Conservation (phyloP, 2,329 filamentous ascomycete species). For the Akanthomyces uredinophilus region DNA sequence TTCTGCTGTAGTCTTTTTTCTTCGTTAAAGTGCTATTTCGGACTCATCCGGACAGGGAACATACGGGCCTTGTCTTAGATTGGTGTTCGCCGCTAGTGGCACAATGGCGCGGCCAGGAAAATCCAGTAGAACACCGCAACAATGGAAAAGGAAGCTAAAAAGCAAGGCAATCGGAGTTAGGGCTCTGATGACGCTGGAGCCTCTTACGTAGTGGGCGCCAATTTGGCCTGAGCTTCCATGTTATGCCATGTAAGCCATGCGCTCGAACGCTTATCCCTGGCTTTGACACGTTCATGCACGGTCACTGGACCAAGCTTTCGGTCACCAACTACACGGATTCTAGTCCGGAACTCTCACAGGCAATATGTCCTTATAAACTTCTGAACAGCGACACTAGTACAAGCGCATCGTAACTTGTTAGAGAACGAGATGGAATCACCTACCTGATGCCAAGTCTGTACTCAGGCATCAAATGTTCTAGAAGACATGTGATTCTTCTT, state of each 20-base stretch:
- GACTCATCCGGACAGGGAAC: not conserved
- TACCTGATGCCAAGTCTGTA: no score
- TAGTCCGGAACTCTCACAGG: no score
- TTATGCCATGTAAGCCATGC: not conserved
- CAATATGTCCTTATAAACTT: no score
- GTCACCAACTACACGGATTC: no score
- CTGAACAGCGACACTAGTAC: no score
- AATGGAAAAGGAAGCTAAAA: not conserved
- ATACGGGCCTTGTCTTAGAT: not conserved
- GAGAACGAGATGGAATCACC: no score
- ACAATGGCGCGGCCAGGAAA: not conserved
- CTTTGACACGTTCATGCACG: no score
- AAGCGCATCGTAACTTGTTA: no score
- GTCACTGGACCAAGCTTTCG: not conserved
- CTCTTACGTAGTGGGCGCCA: not conserved
- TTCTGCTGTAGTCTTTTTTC: not conserved
- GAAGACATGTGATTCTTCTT: no score
- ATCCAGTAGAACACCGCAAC: not conserved
- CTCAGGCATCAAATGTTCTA: no score
- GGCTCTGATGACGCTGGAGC: not conserved
- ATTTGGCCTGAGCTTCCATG: not conserved
- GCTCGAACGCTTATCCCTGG: no score
- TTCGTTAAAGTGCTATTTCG: not conserved
- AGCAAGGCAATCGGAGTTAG: not conserved
- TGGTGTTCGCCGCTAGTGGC: not conserved